Conservation (phyloP, 345 rosid species). For the Ceriops decandra region DNA sequence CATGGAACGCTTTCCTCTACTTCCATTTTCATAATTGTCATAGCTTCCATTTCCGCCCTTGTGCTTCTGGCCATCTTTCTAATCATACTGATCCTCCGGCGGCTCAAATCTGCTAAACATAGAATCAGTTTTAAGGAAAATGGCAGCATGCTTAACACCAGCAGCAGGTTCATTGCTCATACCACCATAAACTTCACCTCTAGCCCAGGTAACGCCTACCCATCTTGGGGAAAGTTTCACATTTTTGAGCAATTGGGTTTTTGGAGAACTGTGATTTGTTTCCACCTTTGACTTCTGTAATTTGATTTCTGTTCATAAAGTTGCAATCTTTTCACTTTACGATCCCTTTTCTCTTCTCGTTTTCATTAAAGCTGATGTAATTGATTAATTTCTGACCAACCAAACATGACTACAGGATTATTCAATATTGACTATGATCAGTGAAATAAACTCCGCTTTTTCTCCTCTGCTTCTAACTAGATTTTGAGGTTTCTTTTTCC, state of each 20-base stretch:
- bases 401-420: no score
- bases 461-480: background rate
- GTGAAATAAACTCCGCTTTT: background rate
- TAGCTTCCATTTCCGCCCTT: slow-evolving; percentile 37
- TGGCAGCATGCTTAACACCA: slow-evolving; percentile 20
- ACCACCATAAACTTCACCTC: slow-evolving; percentile 40
- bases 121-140: slow-evolving; percentile 28
- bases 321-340: no score
- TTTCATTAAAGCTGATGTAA: no score
- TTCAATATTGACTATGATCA: no score
- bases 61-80: slow-evolving; percentile 40
- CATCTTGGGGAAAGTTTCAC: background rate
- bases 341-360: no score
- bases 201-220: slow-evolving; percentile 64
- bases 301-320: no score
- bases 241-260: background rate
- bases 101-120: slow-evolving; percentile 42
- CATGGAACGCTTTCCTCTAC: slow-evolving; percentile 40
- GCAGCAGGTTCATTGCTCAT: slow-evolving; percentile 36
- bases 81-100: slow-evolving; percentile 39
- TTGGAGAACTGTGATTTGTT: no score
- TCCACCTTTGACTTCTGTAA: no score
- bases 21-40: slow-evolving; percentile 40
- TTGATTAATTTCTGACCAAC: no score
- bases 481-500: background rate